Base-by-base conservation (phyloP, 768 basidiomycete species). In the Aureoboletus auriporus region DNA sequence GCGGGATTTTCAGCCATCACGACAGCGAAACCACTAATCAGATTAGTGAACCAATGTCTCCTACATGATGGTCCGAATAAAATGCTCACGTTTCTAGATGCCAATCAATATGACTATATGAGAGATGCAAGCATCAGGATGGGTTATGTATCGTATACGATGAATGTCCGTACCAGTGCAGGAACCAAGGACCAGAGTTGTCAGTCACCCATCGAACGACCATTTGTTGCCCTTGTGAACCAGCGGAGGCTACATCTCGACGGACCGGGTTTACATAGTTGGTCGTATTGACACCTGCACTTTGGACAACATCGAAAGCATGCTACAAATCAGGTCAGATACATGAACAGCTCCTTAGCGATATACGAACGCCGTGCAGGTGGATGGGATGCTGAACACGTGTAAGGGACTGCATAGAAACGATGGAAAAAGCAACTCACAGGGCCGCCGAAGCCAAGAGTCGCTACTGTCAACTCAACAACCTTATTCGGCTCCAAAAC, bases 111-210 rank as follows among this genome's bases (percentile, higher is more conserved):
- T 64, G 64, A 41, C 64, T 65, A 33, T 47, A 20, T 14, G 20
- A 23, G 20, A 23, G 20, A 23, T 7, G 7, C n/a, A 13, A 10
- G 23, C 9, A 34, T 55, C 38, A 56, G 34, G 7, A 49, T 14
- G 31, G 1, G 17, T 23, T 11, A 16, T 14, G 16, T 6, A 20
- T 34, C 14, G 8, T 13, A 33, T 6, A 38, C n/a, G 11, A 42
- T 14, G 17, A 44, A 11, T 9, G 14, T 31, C 29, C 29, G 38
- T 46, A 65, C 64, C 65, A 75, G 48, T 76, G 75, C 36, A 75
- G 51, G 52, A 75, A 67, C 76, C 80, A 82, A 9, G 78, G 74
- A 6, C 84, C 83, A 1, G 81, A 68, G 60, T 86, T 86, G 54
- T 86, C 79, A 3, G 83, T 82, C 16, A 69, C 64, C 62, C 78